These are phyloP conservation scores for Amoeboaphelidium protococcarum DNA, from an alignment of 371 early-diverging fungal genomes.

Conservation along the genomic window DNA sequence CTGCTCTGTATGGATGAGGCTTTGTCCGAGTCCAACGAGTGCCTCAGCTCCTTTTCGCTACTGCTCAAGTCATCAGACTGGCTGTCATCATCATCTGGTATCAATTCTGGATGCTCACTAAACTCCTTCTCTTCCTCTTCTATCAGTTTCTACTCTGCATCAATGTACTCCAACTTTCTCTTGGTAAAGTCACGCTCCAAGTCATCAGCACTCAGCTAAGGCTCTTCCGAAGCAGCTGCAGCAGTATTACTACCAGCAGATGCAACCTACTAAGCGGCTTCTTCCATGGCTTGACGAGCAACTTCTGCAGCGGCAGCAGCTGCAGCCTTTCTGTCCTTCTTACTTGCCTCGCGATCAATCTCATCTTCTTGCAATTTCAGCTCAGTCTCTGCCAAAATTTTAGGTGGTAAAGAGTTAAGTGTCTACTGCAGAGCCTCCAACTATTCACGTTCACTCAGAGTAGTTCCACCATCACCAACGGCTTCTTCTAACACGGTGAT, in stretches of 20 bases:
- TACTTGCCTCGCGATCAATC: conserved; percentile 14
- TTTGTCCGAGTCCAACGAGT: too few relatives aligned
- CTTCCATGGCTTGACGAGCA: too few relatives aligned
- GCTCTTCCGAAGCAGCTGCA: conserved; percentile 1
- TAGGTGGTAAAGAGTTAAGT: conserved; percentile 65
- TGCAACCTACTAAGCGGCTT: too few relatives aligned
- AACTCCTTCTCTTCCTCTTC: conserved; percentile 32
- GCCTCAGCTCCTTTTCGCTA: too few relatives aligned
- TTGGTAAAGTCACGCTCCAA: background rate
- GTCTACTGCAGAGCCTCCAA: conserved; percentile 78
- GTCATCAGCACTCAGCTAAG: conserved; percentile 1
- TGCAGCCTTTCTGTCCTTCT: conserved; percentile 4
- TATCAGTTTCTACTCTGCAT: conserved; percentile 31
- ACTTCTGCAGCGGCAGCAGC: conserved; percentile 2
- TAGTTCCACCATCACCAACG: background rate
- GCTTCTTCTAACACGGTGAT: background rate
- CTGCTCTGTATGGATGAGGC: too few relatives aligned
- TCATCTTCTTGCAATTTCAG: conserved; percentile 57
- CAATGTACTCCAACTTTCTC: conserved; percentile 22
- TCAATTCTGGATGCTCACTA: conserved; percentile 24
- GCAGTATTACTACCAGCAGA: background rate
- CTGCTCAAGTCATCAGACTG: too few relatives aligned
- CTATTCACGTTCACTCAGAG: conserved; percentile 12
- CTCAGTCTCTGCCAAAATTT: conserved; percentile 62
- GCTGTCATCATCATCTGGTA: too few relatives aligned